A percentile compares a stretch with the other conserved stretches of the same genome.
Conservation (phyloP, 176 grass and related monocot species). For the Musa itinerans region DNA sequence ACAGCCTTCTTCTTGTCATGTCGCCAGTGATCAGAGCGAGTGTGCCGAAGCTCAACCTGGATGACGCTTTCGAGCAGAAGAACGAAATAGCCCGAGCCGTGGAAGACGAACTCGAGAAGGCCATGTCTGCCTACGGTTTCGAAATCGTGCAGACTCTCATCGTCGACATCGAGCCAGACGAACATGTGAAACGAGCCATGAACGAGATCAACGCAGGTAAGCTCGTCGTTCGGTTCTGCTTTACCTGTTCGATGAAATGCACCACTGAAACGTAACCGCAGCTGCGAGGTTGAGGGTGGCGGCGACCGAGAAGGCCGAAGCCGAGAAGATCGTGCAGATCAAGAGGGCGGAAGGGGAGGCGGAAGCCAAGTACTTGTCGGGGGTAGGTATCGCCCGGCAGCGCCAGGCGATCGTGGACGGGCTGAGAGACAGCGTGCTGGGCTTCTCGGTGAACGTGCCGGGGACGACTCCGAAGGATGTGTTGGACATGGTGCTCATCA, state of each 20-base stretch:
- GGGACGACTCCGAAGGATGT: constrained; percentile 16
- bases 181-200: constrained; percentile 9
- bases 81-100: constrained; percentile 10
- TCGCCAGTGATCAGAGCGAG: constrained; percentile 11
- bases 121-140: constrained; percentile 10
- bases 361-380: constrained; percentile 12
- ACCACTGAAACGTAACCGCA: neutral
- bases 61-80: constrained; percentile 17
- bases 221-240: neutral
- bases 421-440: constrained; percentile 10
- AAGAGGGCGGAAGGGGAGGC: constrained; percentile 11
- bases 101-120: constrained; percentile 8
- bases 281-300: constrained; percentile 2
- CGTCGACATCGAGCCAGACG: constrained; percentile 9
- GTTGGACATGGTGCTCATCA: constrained; percentile 12
- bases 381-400: constrained; percentile 5
- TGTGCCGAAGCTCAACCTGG: constrained; percentile 9
- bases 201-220: constrained; percentile 16
- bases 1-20: neutral
- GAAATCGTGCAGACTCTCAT: constrained; percentile 15
- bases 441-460: constrained; percentile 12
- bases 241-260: neutral
- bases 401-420: constrained; percentile 13
- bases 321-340: constrained; percentile 17
- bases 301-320: constrained; percentile 12